These are phyloP conservation scores for Calocera cornea DNA, from an alignment of 768 basidiomycete species.

Conservation along the genomic window DNA sequence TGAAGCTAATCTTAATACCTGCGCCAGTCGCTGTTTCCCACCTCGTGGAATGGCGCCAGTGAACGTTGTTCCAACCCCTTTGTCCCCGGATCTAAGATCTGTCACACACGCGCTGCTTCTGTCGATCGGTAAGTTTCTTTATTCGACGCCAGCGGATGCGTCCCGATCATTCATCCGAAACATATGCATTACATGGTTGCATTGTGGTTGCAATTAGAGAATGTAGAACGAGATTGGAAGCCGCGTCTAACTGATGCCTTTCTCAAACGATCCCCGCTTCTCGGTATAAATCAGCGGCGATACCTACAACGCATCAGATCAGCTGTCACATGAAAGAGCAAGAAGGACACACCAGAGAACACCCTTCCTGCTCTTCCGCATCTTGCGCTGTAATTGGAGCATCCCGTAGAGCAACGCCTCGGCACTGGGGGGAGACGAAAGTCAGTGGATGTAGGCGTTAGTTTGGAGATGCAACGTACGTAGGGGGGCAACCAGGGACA, in stretches of 20 bases:
- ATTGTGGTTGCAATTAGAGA: neutral
- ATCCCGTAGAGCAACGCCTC: constrained; percentile 94
- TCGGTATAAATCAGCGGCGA: neutral
- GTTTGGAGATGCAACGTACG: constrained; percentile 18
- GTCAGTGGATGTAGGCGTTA: constrained; percentile 5
- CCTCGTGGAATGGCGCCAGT: too few relatives aligned
- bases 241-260: neutral
- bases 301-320: neutral
- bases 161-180: neutral
- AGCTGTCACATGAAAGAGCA: neutral
- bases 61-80: too few relatives aligned
- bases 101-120: too few relatives aligned
- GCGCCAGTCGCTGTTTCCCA: too few relatives aligned
- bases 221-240: neutral
- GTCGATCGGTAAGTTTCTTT: neutral
- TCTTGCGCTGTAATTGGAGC: constrained; percentile 94
- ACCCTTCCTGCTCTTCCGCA: constrained; percentile 74
- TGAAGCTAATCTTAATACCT: too few relatives aligned
- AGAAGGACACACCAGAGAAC: constrained; percentile 59
- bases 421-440: constrained; percentile 37
- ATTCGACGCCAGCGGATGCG: neutral
- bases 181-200: constrained; percentile 4
- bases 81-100: too few relatives aligned
- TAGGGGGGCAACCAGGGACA: constrained; percentile 88
- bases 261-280: neutral